Base-by-base conservation (phyloP, 2,329 filamentous ascomycete species). In the Acarospora socialis region DNA sequence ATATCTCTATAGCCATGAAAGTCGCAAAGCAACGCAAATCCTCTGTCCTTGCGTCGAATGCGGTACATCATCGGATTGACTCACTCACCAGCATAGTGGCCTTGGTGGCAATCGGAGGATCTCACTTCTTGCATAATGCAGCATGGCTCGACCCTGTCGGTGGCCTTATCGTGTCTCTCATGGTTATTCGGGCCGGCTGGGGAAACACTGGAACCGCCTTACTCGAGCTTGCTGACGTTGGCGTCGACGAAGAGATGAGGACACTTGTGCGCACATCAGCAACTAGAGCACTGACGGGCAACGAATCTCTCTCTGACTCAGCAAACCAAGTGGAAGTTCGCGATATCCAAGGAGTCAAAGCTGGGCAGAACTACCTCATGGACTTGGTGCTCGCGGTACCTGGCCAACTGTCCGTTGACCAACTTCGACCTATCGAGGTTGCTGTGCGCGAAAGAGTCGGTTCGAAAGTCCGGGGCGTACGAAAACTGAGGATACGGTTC, bases 71-170 rank as follows among this genome's bases (percentile, higher is more conserved):
- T 62, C 82, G 90, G 38, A 77, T 98, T 51, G 90, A 98, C 57
- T 93, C 84, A 36, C 68, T 94, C 35, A 98, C 90, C 2, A 87
- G 87, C 43, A 81, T 95, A 46, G 90, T 95, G 34, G 92, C 90
- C 2, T 68, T 95, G 18, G 66, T 80, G 35, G 87, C 82, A 15
- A 93, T 98, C 47, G 73, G 83, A 12, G 86, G 84, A 26, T 84
- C 86, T 28, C 92, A 95, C 55, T 65, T 92, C 32, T 67, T 94
- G 42, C 68, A 77, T 35, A 78, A 86, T 48, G 86, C 87, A 32
- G 72, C 79, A 18, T 95, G 90, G 86, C 66, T 95, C 30, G 90
- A 98, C 54, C 86, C 90, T 7, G 80, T 95, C 18, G 90, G 90
- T 34, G 86, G 90, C 7, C 66, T 98, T 4, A 61, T 94, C 36